A percentile compares a stretch with the other conserved stretches of the same genome.
These are phyloP conservation scores for Diplotaxis tenuifolia DNA, from an alignment of 345 rosid species.

Conservation along the genomic window DNA sequence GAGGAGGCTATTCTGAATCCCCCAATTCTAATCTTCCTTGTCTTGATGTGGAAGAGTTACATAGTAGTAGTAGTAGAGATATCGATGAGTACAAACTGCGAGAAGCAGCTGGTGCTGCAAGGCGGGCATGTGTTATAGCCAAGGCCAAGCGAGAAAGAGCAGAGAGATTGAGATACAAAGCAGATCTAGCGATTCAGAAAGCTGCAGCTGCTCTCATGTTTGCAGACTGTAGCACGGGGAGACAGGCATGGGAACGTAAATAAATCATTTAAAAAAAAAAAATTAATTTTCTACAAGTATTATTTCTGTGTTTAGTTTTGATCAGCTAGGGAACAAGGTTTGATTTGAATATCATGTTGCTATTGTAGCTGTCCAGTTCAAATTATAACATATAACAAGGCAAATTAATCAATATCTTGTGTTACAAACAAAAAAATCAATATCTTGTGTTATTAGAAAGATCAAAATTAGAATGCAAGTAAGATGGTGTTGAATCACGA, in stretches of 20 bases:
- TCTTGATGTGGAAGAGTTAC: constrained; percentile 43
- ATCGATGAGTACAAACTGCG: constrained; percentile 62
- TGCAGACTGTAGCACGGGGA: constrained; percentile 48
- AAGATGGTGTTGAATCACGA: neutral
- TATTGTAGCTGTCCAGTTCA: neutral
- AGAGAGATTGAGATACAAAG: constrained; percentile 67
- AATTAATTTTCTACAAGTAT: neutral
- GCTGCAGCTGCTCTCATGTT: constrained; percentile 83
- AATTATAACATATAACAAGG: no score
- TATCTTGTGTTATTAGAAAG: neutral
- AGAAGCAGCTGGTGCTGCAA: constrained; percentile 82
- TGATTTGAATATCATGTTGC: neutral
- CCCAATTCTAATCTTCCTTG: constrained; percentile 44
- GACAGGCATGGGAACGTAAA: neutral
- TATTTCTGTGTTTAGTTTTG: neutral
- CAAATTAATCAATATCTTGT: no score
- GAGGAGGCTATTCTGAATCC: constrained; percentile 51
- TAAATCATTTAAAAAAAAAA: neutral
- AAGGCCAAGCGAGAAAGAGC: constrained; percentile 81
- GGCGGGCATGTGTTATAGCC: constrained; percentile 59
- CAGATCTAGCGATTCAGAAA: constrained; percentile 87
- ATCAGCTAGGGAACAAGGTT: neutral
- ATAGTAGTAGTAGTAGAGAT: constrained; percentile 46
- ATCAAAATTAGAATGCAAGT: neutral
- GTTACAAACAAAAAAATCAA: neutral